phyloP scores from a whole-genome alignment of 2,329 filamentous ascomycete genomes.

The Ceratocystis eucalypticola region DNA sequence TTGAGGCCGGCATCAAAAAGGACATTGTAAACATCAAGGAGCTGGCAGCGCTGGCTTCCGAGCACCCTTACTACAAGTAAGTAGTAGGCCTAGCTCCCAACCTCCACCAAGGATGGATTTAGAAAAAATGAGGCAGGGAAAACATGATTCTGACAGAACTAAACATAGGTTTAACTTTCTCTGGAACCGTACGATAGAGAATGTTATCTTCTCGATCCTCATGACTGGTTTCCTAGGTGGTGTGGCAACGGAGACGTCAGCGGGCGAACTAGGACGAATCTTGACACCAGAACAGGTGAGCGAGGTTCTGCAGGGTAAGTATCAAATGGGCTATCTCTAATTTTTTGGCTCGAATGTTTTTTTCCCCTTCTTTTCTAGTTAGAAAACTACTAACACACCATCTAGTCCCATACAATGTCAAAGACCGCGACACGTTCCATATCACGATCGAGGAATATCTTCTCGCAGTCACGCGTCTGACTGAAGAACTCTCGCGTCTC shows the following conservation, averaged over 20 bases:
- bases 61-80: slow-evolving; percentile 92
- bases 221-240: slow-evolving; percentile 67
- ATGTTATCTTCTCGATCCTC: slow-evolving; percentile 48
- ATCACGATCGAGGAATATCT: slow-evolving; percentile 96
- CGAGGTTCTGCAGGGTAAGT: slow-evolving; percentile 54
- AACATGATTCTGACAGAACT: neutral
- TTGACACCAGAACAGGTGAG: slow-evolving; percentile 83
- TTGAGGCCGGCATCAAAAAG: slow-evolving; percentile 56
- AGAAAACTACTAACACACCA: neutral
- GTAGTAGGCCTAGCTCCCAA: slow-evolving; percentile 14
- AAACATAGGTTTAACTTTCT: slow-evolving; percentile 57
- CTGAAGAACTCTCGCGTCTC: slow-evolving; percentile 80
- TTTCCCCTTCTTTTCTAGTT: neutral
- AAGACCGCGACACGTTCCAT: slow-evolving; percentile 81
- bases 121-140: neutral
- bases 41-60: slow-evolving; percentile 59
- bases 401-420: slow-evolving; percentile 77
- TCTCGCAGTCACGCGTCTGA: slow-evolving; percentile 69
- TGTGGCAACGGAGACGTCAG: slow-evolving; percentile 39
- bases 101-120: too few species aligned
- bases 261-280: slow-evolving; percentile 48
- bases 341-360: neutral
- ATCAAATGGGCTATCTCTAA: neutral
- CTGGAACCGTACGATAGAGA: slow-evolving; percentile 77
- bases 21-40: slow-evolving; percentile 58